A percentile compares a stretch with the other conserved stretches of the same genome.
Conservation (phyloP, 768 basidiomycete genomes). For the Pluteus cervinus region DNA sequence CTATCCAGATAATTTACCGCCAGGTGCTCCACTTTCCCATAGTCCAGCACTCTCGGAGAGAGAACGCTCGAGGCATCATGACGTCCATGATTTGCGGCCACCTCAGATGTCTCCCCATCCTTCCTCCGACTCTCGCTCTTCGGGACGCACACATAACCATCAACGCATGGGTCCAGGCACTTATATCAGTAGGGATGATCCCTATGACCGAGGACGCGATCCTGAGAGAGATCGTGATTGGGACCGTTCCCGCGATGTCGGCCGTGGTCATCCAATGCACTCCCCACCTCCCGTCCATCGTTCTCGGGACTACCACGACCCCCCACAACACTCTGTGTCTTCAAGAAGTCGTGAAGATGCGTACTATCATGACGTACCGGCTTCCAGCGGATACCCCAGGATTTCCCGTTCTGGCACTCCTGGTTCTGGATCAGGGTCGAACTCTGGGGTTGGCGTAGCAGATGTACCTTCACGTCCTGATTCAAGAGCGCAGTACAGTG, state of each 20-base stretch:
- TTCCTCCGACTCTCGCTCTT: slow-evolving; percentile 28
- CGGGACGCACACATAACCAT: slow-evolving; percentile 51
- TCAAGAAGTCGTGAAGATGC: slow-evolving; percentile 32
- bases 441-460: slow-evolving; percentile 28
- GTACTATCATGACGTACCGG: slow-evolving; percentile 29
- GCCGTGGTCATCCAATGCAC: slow-evolving; percentile 27
- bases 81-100: slow-evolving; percentile 33
- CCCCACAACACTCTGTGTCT: slow-evolving; percentile 24
- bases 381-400: slow-evolving; percentile 25
- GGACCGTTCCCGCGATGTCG: slow-evolving; percentile 31
- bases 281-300: slow-evolving; percentile 38
- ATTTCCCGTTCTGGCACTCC: slow-evolving; percentile 55
- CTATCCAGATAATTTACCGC: slow-evolving; percentile 39
- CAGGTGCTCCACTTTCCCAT: slow-evolving; percentile 40
- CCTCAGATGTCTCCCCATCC: slow-evolving; percentile 30
- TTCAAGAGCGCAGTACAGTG: slow-evolving; percentile 43
- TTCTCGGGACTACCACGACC: slow-evolving; percentile 24
- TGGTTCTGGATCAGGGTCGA: slow-evolving; percentile 47
- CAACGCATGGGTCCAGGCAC: slow-evolving; percentile 62
- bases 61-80: slow-evolving; percentile 43
- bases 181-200: slow-evolving; percentile 48
- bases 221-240: slow-evolving; percentile 35
- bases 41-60: slow-evolving; percentile 46
- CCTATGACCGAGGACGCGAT: slow-evolving; percentile 42
- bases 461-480: slow-evolving; percentile 49